These are phyloP conservation scores for Fraxinus xanthoxyloides DNA, from an alignment of 305 asterid species.

Conservation along the genomic window DNA sequence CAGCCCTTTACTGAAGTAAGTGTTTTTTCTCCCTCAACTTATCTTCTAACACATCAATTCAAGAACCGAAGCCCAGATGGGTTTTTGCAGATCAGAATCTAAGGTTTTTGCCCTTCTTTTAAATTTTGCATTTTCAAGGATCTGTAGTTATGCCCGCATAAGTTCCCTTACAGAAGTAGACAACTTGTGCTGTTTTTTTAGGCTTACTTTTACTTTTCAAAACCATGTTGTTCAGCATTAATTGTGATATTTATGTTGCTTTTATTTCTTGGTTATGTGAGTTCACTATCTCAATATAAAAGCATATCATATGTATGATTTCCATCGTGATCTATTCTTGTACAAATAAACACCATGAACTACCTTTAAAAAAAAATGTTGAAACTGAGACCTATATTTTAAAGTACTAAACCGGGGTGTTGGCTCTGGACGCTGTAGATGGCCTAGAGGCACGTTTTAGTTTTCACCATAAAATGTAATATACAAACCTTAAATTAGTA, in stretches of 20 bases:
- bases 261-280: background rate
- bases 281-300: background rate
- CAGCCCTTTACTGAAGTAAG: constrained; percentile 48
- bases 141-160: background rate
- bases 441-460: background rate
- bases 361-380: background rate
- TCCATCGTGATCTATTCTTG: background rate
- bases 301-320: background rate
- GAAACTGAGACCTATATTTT: background rate
- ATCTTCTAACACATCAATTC: background rate
- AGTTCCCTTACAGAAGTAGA: background rate
- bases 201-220: constrained; percentile 20
- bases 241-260: background rate
- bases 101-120: background rate
- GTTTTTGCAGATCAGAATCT: background rate
- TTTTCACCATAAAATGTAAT: background rate
- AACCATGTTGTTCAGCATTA: constrained; percentile 6
- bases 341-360: background rate
- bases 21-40: background rate
- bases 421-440: background rate
- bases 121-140: background rate
- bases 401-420: background rate
- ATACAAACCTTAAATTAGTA: background rate
- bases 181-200: constrained; percentile 13
- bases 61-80: background rate